Base-by-base conservation (phyloP, 2,329 filamentous ascomycete species). In the Exophiala sp. region DNA sequence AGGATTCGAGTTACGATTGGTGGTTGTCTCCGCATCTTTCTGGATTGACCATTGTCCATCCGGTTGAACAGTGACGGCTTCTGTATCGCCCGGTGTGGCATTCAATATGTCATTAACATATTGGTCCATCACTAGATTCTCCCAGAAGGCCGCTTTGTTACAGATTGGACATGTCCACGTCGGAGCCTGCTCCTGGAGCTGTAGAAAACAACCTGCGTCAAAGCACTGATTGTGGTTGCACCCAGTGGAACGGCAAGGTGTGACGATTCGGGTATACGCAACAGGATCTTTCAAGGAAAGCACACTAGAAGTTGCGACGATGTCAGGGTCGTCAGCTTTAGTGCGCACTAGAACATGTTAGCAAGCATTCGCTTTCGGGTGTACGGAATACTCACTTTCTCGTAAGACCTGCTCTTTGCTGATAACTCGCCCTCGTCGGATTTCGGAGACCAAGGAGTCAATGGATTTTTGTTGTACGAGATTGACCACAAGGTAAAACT, bases 101-200 rank as follows among this genome's bases (percentile, higher is more conserved):
- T 82, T 77, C 21, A 99, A 74, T 50, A 99, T 96, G 60, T 96
- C 88, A 65, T 87, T 84, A 12, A 96, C 91, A 68, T 95, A 96
- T 65, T 94, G 88, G 63, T 99, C 94, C 29, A 97, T 84, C 9
- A 89, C 90, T 20, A 99, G 75, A 44, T 82, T 85, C 47, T 92
- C 87, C 69, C 89, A 99, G 0, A 85, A 83, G 1, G 91, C 86
- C 0, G 82, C 73, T 66, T 91, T 95, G 71, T 87, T 92, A 75
- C 94, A 99, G 18, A 96, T 86, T 0, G 94, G 94, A 65, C 94
- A 99, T n/a, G 85, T 79, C 94, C 94, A 99, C 14, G 94, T 95
- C 0, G 94, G 94, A 0, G 90, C 92, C 74, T 99, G 94, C 68
- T 97, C 91, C 68, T 97, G 92, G 24, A 99, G 75, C 64, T 96